These are phyloP conservation scores for Hyaloscypha hepaticicola DNA, from an alignment of 495 filamentous ascomycete species.

Conservation along the genomic window DNA sequence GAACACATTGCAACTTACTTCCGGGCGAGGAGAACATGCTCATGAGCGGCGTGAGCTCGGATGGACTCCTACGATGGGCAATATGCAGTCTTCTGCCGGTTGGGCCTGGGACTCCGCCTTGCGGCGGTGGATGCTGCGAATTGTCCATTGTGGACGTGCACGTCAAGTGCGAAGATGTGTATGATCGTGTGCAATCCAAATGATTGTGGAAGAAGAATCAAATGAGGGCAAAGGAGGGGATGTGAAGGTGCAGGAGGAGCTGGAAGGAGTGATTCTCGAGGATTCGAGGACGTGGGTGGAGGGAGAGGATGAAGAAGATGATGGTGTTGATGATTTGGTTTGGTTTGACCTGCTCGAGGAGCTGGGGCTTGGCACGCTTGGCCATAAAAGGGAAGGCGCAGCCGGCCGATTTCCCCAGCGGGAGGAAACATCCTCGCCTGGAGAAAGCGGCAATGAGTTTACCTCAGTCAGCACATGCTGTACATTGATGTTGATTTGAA, in stretches of 20 bases:
- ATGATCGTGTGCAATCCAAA: conserved; percentile 27
- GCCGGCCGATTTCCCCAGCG: background rate
- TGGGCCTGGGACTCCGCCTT: conserved; percentile 73
- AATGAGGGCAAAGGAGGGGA: conserved; percentile 50
- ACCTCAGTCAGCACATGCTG: too few relatives aligned
- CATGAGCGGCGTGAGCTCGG: conserved; percentile 96
- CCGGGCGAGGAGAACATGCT: conserved; percentile 71
- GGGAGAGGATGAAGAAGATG: conserved; percentile 13
- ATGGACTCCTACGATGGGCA: conserved; percentile 94
- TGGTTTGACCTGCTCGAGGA: background rate
- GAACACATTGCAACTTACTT: conserved; percentile 42
- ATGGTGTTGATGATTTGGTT: conserved; percentile 24
- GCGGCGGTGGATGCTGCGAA: conserved; percentile 61
- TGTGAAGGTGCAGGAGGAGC: conserved; percentile 33
- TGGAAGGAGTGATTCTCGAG: conserved; percentile 40
- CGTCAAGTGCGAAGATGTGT: conserved; percentile 47
- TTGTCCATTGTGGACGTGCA: conserved; percentile 73
- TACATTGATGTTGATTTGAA: too few relatives aligned
- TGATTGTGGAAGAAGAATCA: conserved; percentile 33
- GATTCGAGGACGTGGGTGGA: conserved; percentile 36
- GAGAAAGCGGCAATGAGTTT: too few relatives aligned
- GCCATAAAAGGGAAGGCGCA: background rate
- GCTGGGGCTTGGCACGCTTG: background rate
- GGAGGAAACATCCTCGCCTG: background rate
- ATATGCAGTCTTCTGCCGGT: conserved; percentile 92